Evolutionary conservation across 768 basidiomycete species (phyloP), one percentile per base, ranked within the genome.

Genomic region (Melanogaster broomeanus): DNA sequence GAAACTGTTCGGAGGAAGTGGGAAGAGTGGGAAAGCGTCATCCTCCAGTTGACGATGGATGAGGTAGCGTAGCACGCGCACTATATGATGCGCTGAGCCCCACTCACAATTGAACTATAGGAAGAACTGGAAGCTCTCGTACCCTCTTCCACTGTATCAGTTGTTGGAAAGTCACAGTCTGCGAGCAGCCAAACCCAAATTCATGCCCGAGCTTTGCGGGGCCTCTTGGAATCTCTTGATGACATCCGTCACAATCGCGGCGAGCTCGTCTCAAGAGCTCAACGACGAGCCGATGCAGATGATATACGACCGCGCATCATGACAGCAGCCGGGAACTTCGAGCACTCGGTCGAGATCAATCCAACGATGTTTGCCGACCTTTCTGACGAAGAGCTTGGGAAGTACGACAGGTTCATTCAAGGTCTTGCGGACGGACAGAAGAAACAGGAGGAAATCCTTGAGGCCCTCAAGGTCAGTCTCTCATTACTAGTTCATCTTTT

Each of bases 311-410:
- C 80, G 6, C 78, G 81, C 2, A 82, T 98, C 21, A 59, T 89
- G 56, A 78, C 75, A 45, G 84, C 84, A 21, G 84, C 91, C 0
- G 74, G 78, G 15, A 80, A 80, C 3, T 77, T 93, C 40, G 85
- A 87, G 45, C 77, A 79, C 22, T 78, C 87, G 65, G 72, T 75
- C 3, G 85, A 92, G 60, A 81, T 92, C 16, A 83, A 85, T 31
- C 84, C 95, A 0, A 88, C 85, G 21, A 88, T 88, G 85, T 98
- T 98, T 64, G 90, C 94, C 61, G 87, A 89, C 48, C 74, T 90
- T 12, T 81, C 87, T 25, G 87, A 92, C 49, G 79, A 83, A 53
- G 88, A 90, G 61, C 69, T 98, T 45, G 78, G 77, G 1, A 94
- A 93, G 69, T 95, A 93, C 56, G 88, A 91, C 51, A 79, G 78